These are phyloP conservation scores for Pythium utonaiense DNA, from an alignment of 352 stramenopile genomes.

Conservation along the genomic window DNA sequence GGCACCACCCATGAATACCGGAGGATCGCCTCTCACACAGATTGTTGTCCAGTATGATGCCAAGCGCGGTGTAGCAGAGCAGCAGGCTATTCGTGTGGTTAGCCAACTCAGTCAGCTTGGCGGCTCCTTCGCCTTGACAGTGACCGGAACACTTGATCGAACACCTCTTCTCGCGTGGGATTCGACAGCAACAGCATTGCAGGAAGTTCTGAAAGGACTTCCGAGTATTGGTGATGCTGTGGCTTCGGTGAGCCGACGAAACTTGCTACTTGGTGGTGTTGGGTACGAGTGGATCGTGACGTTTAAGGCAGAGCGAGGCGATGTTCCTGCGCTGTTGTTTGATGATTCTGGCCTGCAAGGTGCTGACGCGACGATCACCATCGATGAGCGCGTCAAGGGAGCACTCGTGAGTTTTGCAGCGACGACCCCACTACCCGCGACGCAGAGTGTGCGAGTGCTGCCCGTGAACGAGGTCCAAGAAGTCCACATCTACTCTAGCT, in stretches of 20 bases:
- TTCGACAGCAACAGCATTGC: conserved; percentile 32
- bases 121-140: conserved; percentile 33
- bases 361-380: conserved; percentile 24
- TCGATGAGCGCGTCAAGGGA: conserved; percentile 46
- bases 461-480: conserved; percentile 56
- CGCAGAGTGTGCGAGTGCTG: conserved; percentile 27
- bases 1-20: conserved; percentile 48
- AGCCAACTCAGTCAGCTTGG: conserved; percentile 37
- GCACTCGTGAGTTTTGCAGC: conserved; percentile 21
- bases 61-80: conserved; percentile 48
- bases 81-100: conserved; percentile 50
- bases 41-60: conserved; percentile 64
- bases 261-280: conserved; percentile 43
- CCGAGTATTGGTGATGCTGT: conserved; percentile 7
- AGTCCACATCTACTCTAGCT: conserved; percentile 62
- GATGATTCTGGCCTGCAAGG: conserved; percentile 14
- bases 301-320: conserved; percentile 46
- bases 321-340: conserved; percentile 44
- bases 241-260: conserved; percentile 39
- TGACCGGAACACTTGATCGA: conserved; percentile 9
- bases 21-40: conserved; percentile 36
- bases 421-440: conserved; percentile 5
- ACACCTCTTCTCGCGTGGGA: conserved; percentile 37
- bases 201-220: conserved; percentile 13
- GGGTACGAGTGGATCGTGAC: conserved; percentile 69